Evolutionary conservation across 1,284 basidiomycete genomes (phyloP), one percentile per base, ranked within the genome.

Genomic region (Neonothopanus nambi): DNA sequence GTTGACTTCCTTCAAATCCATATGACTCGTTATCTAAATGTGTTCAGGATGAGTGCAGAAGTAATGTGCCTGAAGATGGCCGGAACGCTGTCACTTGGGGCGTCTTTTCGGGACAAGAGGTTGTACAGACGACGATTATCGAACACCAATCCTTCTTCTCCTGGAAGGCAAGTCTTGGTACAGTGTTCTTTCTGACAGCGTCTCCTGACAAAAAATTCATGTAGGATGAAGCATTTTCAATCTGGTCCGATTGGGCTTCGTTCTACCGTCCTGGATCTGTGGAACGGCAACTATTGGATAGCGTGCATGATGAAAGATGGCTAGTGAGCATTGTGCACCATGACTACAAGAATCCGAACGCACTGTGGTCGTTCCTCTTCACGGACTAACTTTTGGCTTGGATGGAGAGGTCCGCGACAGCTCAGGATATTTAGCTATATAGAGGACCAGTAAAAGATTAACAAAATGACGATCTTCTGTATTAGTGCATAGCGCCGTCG

Each of bases 81-180:
- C 84, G 93, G 51, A 98, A 98, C 69, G 96, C 95, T 0, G 97
- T 99, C 23, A 99, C 97, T 0, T 99, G 96, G 97, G 96, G 96
- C 57, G 91, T 97, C 8, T 99, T 99, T 73, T 94, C 97, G 3
- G 94, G 93, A 0, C 89, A 95, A 67, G 97, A 99, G 71, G 90
- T 99, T 54, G 84, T 90, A 2, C 96, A 98, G 67, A 93, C 95
- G 7, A 99, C 97, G 0, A 98, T 99, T 63, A 98, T 99, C 49
- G 97, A 98, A 65, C 81, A 81, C 51, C 86, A 92, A 58, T 95
- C 93, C 6, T 98, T 98, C 76, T 70, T 93, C 37, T 86, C 91
- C 1, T 97, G 94, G 94, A 95, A 94, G 85, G 92, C 90, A 36
- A 33, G 75, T 62, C 30, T 15, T 17, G n/a, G 33, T 8, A 48